Evolutionary conservation across 1,284 basidiomycete species (phyloP), one percentile per base, ranked within the genome.

Genomic region (Leccinum fallax): DNA sequence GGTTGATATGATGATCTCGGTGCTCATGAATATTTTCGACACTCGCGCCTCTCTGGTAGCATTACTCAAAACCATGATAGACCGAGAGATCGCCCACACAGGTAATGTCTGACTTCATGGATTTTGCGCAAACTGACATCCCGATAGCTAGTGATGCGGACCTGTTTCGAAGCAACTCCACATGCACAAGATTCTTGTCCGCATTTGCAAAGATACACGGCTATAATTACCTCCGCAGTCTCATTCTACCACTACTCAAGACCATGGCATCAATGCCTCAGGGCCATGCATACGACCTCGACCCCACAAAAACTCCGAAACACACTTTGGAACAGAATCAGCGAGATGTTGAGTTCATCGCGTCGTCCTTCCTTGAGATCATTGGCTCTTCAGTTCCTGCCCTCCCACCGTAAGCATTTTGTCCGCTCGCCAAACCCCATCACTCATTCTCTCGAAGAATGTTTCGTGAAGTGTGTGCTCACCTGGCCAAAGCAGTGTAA

Each of bases 21-120:
- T 96, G n/a, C 78, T 97, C 57, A 83, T 97, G 69, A 93, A 95
- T 65, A 79, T 94, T 21, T 95, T 95, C 72, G 90, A 96, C 71
- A 89, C 89, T 3, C 85, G 90, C 19, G 80, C 83, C n/a, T 84
- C 87, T 3, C 77, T 95, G 34, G 83, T 95, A 74, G 81, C 78
- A 40, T 78, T 97, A 40, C 80, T 97, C 67, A 94, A 93, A 74
- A 83, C 85, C 6, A 86, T 96, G 80, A 90, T 97, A 64, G 92
- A 95, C 68, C 82, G 88, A 59, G 95, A 97, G 75, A 85, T 97
- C 46, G 80, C 85, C 19, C 82, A 83, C 56, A 94, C 92, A 52
- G 85, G 93, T 93, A 69, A 65, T 76, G 66, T 15, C 53, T 32
- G 34, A 48, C 43, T 28, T 46, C 46, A 53, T 24, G 28, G 49